These are phyloP conservation scores for Mytilinidion resinicola DNA, from an alignment of 495 filamentous ascomycete species.

Conservation along the genomic window DNA sequence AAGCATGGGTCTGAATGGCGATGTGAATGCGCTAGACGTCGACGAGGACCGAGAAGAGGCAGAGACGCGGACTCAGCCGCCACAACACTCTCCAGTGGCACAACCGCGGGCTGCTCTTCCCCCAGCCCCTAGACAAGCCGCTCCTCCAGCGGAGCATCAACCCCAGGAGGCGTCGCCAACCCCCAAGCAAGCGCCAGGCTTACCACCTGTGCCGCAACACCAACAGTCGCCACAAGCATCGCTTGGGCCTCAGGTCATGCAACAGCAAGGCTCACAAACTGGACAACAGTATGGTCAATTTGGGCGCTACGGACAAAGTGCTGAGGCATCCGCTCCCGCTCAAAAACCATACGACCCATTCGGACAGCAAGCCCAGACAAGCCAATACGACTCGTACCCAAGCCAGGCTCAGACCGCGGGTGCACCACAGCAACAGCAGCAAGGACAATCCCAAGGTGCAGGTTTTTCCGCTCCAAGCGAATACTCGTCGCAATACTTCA, in stretches of 20 bases:
- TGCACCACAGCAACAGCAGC: constrained; percentile 40
- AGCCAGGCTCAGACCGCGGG: constrained; percentile 37
- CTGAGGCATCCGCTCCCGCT: constrained; percentile 51
- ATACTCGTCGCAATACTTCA: constrained; percentile 74
- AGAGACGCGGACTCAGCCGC: constrained; percentile 90
- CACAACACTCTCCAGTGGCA: constrained; percentile 87
- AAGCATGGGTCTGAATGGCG: constrained; percentile 83
- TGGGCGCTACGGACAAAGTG: constrained; percentile 59
- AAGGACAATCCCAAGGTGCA: constrained; percentile 46
- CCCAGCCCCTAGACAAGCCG: constrained; percentile 50
- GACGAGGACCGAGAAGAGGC: constrained; percentile 92
- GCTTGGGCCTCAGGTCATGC: constrained; percentile 42
- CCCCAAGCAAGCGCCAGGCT: constrained; percentile 44
- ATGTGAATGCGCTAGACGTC: constrained; percentile 60
- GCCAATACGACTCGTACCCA: constrained; percentile 53
- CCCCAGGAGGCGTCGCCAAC: constrained; percentile 28
- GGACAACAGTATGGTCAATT: constrained; percentile 52
- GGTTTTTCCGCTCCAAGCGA: constrained; percentile 72
- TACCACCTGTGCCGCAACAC: constrained; percentile 40
- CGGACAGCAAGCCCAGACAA: constrained; percentile 59
- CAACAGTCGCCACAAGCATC: constrained; percentile 42
- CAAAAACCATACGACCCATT: constrained; percentile 90
- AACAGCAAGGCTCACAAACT: constrained; percentile 32
- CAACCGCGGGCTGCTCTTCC: constrained; percentile 84
- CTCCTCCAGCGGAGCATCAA: constrained; percentile 21